Evolutionary conservation across 2,329 filamentous ascomycete genomes (phyloP), one percentile per base, ranked within the genome.

Genomic region (Colletotrichum costaricense): DNA sequence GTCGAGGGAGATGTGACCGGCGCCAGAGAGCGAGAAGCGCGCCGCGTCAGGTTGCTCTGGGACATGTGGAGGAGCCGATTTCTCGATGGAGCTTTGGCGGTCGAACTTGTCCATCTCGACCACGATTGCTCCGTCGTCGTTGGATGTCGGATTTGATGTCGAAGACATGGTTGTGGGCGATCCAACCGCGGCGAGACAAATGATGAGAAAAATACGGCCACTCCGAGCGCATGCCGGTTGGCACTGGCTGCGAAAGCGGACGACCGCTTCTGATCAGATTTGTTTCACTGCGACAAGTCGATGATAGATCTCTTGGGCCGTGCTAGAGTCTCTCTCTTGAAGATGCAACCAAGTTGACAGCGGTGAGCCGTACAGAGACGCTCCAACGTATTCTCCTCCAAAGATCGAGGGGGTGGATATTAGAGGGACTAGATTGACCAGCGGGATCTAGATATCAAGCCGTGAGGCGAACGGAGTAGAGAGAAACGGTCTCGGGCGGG

Each of bases 1-100:
- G 74, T 85, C 84, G 1, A 87, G 81, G 9, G 84, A 86, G 26
- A 87, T 78, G 42, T 81, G 80, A 19, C 80, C 82, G 1, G 80
- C 82, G 28, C 79, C 80, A 1, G 80, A 80, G 5, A 82, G 67
- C 1, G 81, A 81, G 52, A 81, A 73, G 4, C 79, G 77, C 1
- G 72, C 67, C 3, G 75, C 76, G 2, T 26, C 55, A 26, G 64
- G 24, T 8, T 72, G 73, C 33, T 77, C 72, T 33, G 55, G 75
- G 49, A 70, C 64, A 6, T 67, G 64, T 7, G 74, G 75, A 58
- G 81, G 79, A 63, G 79, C 74, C 0, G 78, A 78, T 1, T 78
- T 80, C 38, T 81, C 80, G n/a, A 79, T 73, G 4, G 81, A 84
- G 73, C 79, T 82, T 16, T 77, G 75, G 28, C 75, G 78, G 22